A percentile compares a stretch with the other conserved stretches of the same genome.
These are phyloP conservation scores for Cladorrhinum sp. DNA, from an alignment of 2,329 filamentous ascomycete genomes.

Conservation along the genomic window DNA sequence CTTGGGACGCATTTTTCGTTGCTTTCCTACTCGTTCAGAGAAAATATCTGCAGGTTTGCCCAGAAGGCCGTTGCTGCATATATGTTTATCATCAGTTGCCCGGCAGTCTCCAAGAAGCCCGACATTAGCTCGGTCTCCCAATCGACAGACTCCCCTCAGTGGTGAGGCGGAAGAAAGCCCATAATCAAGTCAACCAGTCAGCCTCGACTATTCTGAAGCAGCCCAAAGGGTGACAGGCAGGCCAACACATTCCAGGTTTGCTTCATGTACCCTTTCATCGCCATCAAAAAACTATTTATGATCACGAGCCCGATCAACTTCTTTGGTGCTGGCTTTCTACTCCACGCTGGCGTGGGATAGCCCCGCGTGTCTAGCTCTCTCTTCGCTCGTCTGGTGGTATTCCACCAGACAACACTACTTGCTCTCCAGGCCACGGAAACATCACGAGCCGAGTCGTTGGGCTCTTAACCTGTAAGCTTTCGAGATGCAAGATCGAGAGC, in stretches of 20 bases:
- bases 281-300: neutral
- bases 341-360: neutral
- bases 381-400: too few species aligned
- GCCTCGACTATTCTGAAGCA: neutral
- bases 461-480: neutral
- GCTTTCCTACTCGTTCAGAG: neutral
- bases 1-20: neutral
- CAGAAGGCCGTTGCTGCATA: neutral
- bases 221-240: neutral
- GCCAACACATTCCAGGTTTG: neutral
- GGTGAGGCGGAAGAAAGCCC: neutral
- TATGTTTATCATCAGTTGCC: neutral
- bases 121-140: neutral
- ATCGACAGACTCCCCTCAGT: neutral
- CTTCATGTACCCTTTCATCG: neutral
- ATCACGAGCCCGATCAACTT: neutral
- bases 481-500: neutral
- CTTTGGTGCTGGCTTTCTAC: neutral
- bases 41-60: neutral
- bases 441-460: neutral
- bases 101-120: neutral
- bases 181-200: neutral
- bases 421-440: neutral
- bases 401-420: too few species aligned
- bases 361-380: too few species aligned